Evolutionary conservation across 208 protist species (phyloP).

Genomic region (Crithidia acanthocephali): DNA sequence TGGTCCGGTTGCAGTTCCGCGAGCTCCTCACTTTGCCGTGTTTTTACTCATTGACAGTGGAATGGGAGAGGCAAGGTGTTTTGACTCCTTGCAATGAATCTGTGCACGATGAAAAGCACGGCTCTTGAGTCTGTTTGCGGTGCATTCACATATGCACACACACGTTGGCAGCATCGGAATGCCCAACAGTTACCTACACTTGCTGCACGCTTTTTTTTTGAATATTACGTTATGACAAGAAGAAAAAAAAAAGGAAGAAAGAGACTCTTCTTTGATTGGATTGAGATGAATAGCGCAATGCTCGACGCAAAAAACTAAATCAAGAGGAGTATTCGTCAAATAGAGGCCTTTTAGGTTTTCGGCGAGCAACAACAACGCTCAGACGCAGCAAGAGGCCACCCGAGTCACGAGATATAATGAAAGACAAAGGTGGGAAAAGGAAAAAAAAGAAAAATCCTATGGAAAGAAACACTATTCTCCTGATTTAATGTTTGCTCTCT

Average conservation of each 20-base stretch:
- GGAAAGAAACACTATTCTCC: conserved; percentile 3
- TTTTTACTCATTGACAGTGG: too few relatives aligned
- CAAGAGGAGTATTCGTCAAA: not conserved
- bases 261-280: not conserved
- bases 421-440: not conserved
- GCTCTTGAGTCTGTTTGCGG: too few relatives aligned
- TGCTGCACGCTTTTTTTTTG: not conserved
- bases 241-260: not conserved
- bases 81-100: too few relatives aligned
- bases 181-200: not conserved
- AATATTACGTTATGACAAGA: not conserved
- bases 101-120: too few relatives aligned
- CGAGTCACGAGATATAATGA: not conserved
- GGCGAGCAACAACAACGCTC: conserved; percentile 5
- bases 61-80: too few relatives aligned
- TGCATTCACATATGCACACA: too few relatives aligned
- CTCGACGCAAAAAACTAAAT: too few relatives aligned
- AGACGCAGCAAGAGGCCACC: not conserved
- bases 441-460: conserved; percentile 11
- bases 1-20: too few relatives aligned
- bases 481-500: conserved; percentile 10
- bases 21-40: too few relatives aligned
- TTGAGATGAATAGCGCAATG: not conserved
- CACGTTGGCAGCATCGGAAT: too few relatives aligned
- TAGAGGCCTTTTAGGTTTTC: not conserved